These are phyloP conservation scores for Coemansia sp. DNA, from an alignment of 192 early-diverging fungal species.

Conservation along the genomic window DNA sequence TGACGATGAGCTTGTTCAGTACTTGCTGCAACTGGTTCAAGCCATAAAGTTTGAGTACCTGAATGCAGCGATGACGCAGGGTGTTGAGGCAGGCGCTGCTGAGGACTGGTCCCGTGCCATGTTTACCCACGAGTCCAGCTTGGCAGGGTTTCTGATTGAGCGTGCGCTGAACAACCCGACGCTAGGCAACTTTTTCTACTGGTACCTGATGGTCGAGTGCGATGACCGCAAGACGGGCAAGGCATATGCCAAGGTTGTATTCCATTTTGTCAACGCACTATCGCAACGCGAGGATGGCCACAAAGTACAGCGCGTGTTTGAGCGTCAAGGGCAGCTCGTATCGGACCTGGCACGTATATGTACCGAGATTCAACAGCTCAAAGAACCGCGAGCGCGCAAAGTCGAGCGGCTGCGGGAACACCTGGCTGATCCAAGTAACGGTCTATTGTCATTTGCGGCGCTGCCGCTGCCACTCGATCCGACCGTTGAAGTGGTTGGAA, in stretches of 20 bases:
- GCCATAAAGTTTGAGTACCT: slow-evolving; percentile 94
- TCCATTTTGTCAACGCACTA: slow-evolving; percentile 76
- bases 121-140: slow-evolving; percentile 59
- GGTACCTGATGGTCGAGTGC: slow-evolving; percentile 97
- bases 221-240: slow-evolving; percentile 80
- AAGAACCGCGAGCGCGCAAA: slow-evolving; percentile 87
- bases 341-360: slow-evolving; percentile 70
- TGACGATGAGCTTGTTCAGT: slow-evolving; percentile 92
- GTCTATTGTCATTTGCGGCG: slow-evolving; percentile 75
- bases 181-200: slow-evolving; percentile 93
- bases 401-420: slow-evolving; percentile 77
- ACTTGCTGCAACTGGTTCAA: slow-evolving; percentile 96
- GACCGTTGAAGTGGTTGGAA: slow-evolving; percentile 80
- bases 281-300: slow-evolving; percentile 56
- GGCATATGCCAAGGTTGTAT: slow-evolving; percentile 85
- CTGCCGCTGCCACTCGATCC: slow-evolving; percentile 91
- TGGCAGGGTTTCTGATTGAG: slow-evolving; percentile 89
- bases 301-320: slow-evolving; percentile 69
- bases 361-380: slow-evolving; percentile 69
- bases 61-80: slow-evolving; percentile 26
- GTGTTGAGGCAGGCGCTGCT: slow-evolving; percentile 21
- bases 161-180: slow-evolving; percentile 78
- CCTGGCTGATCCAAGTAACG: slow-evolving; percentile 83
- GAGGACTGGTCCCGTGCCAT: slow-evolving; percentile 28
- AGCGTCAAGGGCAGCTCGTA: slow-evolving; percentile 84